Base-by-base conservation (phyloP, 345 rosid species). In the Dovyalis caffra region DNA sequence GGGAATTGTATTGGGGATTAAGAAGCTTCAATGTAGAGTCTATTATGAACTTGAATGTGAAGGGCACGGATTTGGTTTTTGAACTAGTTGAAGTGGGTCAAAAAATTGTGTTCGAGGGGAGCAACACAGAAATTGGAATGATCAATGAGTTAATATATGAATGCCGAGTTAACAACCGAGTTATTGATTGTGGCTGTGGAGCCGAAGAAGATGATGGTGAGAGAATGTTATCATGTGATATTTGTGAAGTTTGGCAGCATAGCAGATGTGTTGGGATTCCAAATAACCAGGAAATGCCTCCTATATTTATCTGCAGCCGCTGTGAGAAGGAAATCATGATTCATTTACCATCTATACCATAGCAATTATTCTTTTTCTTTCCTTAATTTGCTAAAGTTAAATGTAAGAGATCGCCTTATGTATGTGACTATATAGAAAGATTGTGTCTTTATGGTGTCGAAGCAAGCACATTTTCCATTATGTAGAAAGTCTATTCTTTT, bases 191-290 rank as follows among this genome's bases (percentile, higher is more conserved):
- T 33, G 25, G 74, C 21, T 95, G 99, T 77, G 97, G 98, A 61
- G 83, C 91, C 43, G 80, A 81, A 72, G 91, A 86, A 10, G 97
- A 95, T 65, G 98, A 95, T 60, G 98, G 94, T 5, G 98, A 93
- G 81, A 64, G 97, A 49, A 87, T 91, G 91, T 75, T 95, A 56
- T 76, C 89, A 0, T 92, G 99, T 72, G 99, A 91, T 70, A 89
- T 92, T 1, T 95, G 98, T 73, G 92, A 93, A 74, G 91, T 90
- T 68, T 88, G 98, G 98, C 97, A 93, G 71, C 98, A 95, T 31
- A 88, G 93, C 0, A 79, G 92, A 74, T 95, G 99, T 72, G 92
- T 86, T 79, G 71, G 84, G 49, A 89, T 93, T 77, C 94, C 92
- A 33, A 80, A 90, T 38, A 69, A 83, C 72, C 87, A 89, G 73